These are phyloP conservation scores for Cryptosporidium ryanae DNA, from an alignment of 169 alveolate species.

Conservation along the genomic window DNA sequence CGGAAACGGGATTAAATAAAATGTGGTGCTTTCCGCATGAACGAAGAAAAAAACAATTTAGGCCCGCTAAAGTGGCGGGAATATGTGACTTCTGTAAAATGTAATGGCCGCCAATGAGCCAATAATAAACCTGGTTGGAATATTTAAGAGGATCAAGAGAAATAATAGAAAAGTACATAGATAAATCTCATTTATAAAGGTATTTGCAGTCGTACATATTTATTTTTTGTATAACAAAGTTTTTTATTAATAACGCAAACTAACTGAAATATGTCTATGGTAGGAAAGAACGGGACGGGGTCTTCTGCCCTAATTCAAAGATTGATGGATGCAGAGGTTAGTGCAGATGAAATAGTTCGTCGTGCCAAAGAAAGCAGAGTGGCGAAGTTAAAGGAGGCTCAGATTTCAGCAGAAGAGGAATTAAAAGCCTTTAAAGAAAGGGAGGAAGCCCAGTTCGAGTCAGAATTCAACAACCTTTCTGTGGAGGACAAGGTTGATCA, in stretches of 20 bases:
- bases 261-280: constrained; percentile 18
- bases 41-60: too few species aligned
- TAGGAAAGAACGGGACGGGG: constrained; percentile 54
- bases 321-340: constrained; percentile 62
- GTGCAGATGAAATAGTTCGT: constrained; percentile 74
- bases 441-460: constrained; percentile 69
- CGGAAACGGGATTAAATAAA: too few species aligned
- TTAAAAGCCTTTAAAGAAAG: constrained; percentile 48
- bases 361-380: constrained; percentile 70
- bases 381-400: constrained; percentile 65
- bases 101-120: too few species aligned
- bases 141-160: too few species aligned
- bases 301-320: constrained; percentile 67
- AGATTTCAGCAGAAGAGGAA: constrained; percentile 71
- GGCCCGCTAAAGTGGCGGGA: too few species aligned
- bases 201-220: too few species aligned
- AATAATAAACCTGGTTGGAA: too few species aligned
- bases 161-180: too few species aligned
- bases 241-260: neutral
- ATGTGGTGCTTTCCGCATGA: too few species aligned
- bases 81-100: too few species aligned
- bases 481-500: constrained; percentile 65
- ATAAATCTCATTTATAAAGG: too few species aligned
- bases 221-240: neutral
- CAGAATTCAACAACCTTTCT: constrained; percentile 59